phyloP scores from a whole-genome alignment of 192 early-diverging fungal species.

The Backusella westeae region DNA sequence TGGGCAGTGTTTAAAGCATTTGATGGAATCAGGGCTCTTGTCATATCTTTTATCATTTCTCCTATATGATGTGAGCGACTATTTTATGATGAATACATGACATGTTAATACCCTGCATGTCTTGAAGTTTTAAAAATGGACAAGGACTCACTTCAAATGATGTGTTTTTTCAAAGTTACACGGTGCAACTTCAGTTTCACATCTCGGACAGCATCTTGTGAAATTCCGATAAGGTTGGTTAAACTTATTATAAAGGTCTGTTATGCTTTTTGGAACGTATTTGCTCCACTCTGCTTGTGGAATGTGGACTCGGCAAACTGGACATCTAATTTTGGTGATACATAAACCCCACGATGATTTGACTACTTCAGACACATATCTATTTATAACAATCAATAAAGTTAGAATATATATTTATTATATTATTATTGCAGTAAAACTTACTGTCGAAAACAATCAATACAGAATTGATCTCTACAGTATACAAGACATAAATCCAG shows the following conservation, averaged over 20 bases:
- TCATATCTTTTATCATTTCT: neutral
- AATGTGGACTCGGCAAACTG: slow-evolving; percentile 48
- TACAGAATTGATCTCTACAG: slow-evolving; percentile 58
- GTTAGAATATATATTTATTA: neutral
- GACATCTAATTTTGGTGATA: slow-evolving; percentile 52
- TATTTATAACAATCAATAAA: neutral
- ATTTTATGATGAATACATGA: neutral
- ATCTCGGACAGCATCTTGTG: slow-evolving; percentile 42
- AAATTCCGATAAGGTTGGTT: slow-evolving; percentile 53
- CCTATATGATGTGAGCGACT: neutral
- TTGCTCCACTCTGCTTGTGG: slow-evolving; percentile 49
- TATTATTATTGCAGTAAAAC: neutral
- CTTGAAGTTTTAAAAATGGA: neutral
- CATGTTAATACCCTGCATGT: neutral
- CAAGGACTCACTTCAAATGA: neutral
- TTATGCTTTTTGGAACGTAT: slow-evolving; percentile 44
- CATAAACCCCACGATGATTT: slow-evolving; percentile 55
- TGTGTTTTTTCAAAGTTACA: slow-evolving; percentile 19
- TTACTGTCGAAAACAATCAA: slow-evolving; percentile 41
- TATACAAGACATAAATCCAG: slow-evolving; percentile 55
- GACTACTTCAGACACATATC: slow-evolving; percentile 54
- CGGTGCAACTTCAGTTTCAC: slow-evolving; percentile 42
- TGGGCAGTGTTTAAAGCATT: neutral
- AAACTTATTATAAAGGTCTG: slow-evolving; percentile 43
- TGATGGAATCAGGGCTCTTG: neutral